Evolutionary conservation across 2,329 filamentous ascomycete species (phyloP).

Genomic region (Paecilomyces sp.): DNA sequence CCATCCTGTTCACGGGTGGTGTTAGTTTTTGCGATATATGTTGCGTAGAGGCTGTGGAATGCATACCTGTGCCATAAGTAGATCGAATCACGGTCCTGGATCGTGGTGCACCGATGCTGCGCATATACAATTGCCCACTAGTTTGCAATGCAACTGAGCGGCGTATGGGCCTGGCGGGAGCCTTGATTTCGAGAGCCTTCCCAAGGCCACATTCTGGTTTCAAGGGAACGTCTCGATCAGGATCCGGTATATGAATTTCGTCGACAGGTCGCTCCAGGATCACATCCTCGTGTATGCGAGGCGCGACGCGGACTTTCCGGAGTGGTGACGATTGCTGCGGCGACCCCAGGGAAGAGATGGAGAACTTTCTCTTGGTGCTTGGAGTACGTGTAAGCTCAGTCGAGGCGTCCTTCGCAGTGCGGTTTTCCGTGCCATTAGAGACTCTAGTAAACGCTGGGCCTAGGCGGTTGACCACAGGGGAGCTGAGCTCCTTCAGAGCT

Average conservation of each 20-base stretch:
- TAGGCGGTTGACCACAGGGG: conserved; percentile 34
- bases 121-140: conserved; percentile 32
- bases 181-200: conserved; percentile 9
- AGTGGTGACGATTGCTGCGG: conserved; percentile 44
- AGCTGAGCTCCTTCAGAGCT: conserved; percentile 37
- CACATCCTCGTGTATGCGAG: conserved; percentile 22
- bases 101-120: conserved; percentile 24
- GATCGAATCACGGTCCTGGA: conserved; percentile 25
- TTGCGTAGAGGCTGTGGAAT: background rate
- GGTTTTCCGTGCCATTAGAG: conserved; percentile 22
- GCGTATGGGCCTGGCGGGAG: conserved; percentile 22
- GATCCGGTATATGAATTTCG: conserved; percentile 16
- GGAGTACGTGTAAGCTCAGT: conserved; percentile 28
- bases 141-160: conserved; percentile 30
- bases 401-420: conserved; percentile 18
- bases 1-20: conserved; percentile 39
- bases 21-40: background rate
- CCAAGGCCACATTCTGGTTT: conserved; percentile 7
- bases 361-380: conserved; percentile 40
- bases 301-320: conserved; percentile 31
- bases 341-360: conserved; percentile 38
- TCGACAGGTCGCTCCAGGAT: conserved; percentile 19
- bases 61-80: conserved; percentile 31
- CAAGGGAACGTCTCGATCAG: conserved; percentile 9
- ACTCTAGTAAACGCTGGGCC: conserved; percentile 35